Conservation (phyloP, 2,329 filamentous ascomycete species). For the Aureobasidium sp. region DNA sequence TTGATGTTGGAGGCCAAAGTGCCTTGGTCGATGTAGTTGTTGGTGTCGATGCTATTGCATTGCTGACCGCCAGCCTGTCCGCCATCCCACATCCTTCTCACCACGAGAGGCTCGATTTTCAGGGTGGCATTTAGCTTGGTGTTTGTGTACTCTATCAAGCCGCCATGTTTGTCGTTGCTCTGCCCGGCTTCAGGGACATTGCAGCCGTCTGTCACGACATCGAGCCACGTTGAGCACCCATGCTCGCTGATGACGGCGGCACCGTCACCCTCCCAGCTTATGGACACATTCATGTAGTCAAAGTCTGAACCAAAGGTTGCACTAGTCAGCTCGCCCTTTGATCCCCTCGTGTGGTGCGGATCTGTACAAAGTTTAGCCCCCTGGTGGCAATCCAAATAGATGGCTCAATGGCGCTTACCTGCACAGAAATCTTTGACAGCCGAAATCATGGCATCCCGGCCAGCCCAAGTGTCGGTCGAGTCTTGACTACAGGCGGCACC, state of each 20-base stretch:
- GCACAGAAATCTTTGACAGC: not conserved
- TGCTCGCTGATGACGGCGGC: not conserved
- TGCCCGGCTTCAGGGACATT: not conserved
- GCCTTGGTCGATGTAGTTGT: not conserved
- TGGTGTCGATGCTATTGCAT: not conserved
- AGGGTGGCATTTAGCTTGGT: not conserved
- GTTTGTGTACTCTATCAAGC: not conserved
- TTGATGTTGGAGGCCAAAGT: not conserved
- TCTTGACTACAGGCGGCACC: not conserved
- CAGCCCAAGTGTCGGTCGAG: not conserved
- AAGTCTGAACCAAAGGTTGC: not conserved
- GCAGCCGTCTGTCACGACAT: not conserved
- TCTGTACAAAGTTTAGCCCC: not conserved
- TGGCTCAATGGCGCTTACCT: not conserved
- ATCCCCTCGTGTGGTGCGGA: not conserved
- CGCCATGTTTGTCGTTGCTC: not conserved
- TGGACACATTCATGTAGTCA: not conserved
- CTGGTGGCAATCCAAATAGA: not conserved
- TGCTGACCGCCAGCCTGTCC: not conserved
- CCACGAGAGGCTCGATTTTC: not conserved
- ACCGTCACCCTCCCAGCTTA: not conserved
- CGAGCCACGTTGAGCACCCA: not conserved
- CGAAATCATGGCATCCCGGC: not conserved
- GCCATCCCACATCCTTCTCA: not conserved
- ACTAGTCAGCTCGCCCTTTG: not conserved